Evolutionary conservation across 1,284 basidiomycete genomes (phyloP), one percentile per base, ranked within the genome.

Genomic region (Veloporphyrellus conicus): DNA sequence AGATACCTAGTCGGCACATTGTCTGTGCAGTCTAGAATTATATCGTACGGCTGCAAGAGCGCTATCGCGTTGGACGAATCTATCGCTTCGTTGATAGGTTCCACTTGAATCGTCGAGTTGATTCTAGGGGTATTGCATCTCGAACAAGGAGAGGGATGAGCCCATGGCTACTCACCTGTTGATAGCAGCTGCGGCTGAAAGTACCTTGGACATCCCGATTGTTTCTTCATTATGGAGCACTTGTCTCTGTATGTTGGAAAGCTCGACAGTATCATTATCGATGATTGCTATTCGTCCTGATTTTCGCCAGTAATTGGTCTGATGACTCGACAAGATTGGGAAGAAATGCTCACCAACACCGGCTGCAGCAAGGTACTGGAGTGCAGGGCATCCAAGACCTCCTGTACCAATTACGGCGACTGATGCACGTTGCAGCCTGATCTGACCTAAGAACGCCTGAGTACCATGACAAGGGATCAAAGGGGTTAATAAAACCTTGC

Each of bases 11-110:
- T 94, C 4, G 87, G 80, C 3, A 88, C 84, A 54, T 96, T 95
- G 69, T 99, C 95, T 3, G 93, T 97, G 71, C 95, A 98, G 70
- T 99, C 96, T 14, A 99, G 74, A 40, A 98, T 78, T 35, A 97
- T 68, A 62, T 90, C 83, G 60, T 87, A 88, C 2, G 72, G 62
- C 5, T 64, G 55, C 6, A 95, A 71, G n/a, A 89, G 67, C 4
- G 66, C 47, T 12, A 79, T 50, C 0, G 89, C 85, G 54, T 90
- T 91, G 7, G 68, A 60, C 4, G 86, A 63, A 0, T 71, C 70
- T 25, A 95, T 71, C 0, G 82, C 73, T 15, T 74, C 61, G 0
- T 70, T 63, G 48, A 84, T 69, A 1, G 81, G 67, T 23, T 81
- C 71, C 28, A 91, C 70, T 6, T 62, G 66, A 18, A 88, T 61